Evolutionary conservation across 495 filamentous ascomycete genomes (phyloP).

Genomic region (Penicillium paradoxum): DNA sequence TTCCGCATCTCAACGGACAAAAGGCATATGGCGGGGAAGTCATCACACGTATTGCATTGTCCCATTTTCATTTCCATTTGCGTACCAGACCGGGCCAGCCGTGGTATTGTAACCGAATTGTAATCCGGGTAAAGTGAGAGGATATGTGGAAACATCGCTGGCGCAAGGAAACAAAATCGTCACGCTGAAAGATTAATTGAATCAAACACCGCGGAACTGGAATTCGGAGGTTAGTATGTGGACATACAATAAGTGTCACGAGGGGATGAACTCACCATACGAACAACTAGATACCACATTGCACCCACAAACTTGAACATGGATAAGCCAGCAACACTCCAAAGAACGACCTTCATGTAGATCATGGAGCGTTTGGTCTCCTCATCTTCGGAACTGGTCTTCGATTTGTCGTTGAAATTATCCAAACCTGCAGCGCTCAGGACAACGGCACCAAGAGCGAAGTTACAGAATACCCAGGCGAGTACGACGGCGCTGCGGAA

Average conservation of each 20-base stretch:
- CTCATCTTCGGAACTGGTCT: constrained; percentile 33
- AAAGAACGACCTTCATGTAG: constrained; percentile 88
- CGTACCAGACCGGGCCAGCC: constrained; percentile 32
- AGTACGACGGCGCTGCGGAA: constrained; percentile 89
- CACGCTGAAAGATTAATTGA: constrained; percentile 9
- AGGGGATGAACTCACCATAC: constrained; percentile 52
- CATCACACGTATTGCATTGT: constrained; percentile 21
- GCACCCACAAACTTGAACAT: constrained; percentile 89
- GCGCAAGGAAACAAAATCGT: constrained; percentile 16
- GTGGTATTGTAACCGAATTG: constrained; percentile 19
- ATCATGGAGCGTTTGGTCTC: constrained; percentile 56
- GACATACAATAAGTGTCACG: neutral
- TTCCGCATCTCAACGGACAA: constrained; percentile 3
- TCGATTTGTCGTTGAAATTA: constrained; percentile 39
- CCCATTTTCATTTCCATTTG: constrained; percentile 9
- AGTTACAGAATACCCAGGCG: constrained; percentile 94
- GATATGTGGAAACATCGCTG: constrained; percentile 23
- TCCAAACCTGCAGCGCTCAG: constrained; percentile 78
- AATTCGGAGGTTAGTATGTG: constrained; percentile 13
- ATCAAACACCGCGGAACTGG: constrained; percentile 50
- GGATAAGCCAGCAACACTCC: constrained; percentile 82
- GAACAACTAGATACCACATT: constrained; percentile 90
- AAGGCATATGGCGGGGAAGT: constrained; percentile 7
- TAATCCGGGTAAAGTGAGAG: constrained; percentile 10
- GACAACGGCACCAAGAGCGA: constrained; percentile 83